Percentiles rank a stretch among this genome's conserved stretches.
These are phyloP conservation scores for Blastobotrys petasosporus DNA, from an alignment of 1,139 yeast genomes.

Conservation along the genomic window DNA sequence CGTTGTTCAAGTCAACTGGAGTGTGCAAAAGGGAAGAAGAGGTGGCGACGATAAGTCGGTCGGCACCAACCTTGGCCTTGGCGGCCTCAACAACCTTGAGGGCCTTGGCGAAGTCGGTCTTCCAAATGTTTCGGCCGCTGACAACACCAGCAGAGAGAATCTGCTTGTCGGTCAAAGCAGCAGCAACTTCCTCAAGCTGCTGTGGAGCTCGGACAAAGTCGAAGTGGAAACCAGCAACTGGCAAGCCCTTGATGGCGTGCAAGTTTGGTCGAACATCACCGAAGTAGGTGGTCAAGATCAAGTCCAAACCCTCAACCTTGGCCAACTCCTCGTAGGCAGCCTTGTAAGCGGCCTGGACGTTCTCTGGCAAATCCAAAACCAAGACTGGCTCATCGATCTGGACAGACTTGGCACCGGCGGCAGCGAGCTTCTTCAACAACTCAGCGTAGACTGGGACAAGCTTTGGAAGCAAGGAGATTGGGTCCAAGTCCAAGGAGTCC, in stretches of 20 bases:
- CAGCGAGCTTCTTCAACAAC: slow-evolving; percentile 77
- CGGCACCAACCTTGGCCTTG: slow-evolving; percentile 75
- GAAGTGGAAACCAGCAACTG: slow-evolving; percentile 93
- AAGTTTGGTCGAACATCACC: slow-evolving; percentile 98
- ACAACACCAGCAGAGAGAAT: slow-evolving; percentile 92
- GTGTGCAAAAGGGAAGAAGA: slow-evolving; percentile 97
- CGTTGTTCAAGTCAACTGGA: slow-evolving; percentile 91
- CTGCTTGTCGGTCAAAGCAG: slow-evolving; percentile 62
- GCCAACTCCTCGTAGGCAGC: slow-evolving; percentile 73
- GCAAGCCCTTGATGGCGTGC: slow-evolving; percentile 77
- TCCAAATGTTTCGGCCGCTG: slow-evolving; percentile 99
- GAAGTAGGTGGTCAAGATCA: slow-evolving; percentile 85
- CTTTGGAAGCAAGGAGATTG: slow-evolving; percentile 82
- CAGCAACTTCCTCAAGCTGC: slow-evolving; percentile 80
- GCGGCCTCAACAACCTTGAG: slow-evolving; percentile 76
- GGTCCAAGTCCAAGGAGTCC: slow-evolving; percentile 92
- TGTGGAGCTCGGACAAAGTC: slow-evolving; percentile 96
- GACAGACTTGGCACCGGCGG: slow-evolving; percentile 91
- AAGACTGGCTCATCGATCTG: slow-evolving; percentile 97
- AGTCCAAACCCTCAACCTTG: slow-evolving; percentile 55
- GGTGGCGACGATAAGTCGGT: slow-evolving; percentile 85
- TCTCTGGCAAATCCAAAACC: slow-evolving; percentile 86
- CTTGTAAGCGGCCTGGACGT: slow-evolving; percentile 79
- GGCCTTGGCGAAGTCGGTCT: slow-evolving; percentile 87
- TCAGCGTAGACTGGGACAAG: slow-evolving; percentile 88